phyloP scores from a whole-genome alignment of 202 grass and related monocot species.

The Hordeum pubiflorum region DNA sequence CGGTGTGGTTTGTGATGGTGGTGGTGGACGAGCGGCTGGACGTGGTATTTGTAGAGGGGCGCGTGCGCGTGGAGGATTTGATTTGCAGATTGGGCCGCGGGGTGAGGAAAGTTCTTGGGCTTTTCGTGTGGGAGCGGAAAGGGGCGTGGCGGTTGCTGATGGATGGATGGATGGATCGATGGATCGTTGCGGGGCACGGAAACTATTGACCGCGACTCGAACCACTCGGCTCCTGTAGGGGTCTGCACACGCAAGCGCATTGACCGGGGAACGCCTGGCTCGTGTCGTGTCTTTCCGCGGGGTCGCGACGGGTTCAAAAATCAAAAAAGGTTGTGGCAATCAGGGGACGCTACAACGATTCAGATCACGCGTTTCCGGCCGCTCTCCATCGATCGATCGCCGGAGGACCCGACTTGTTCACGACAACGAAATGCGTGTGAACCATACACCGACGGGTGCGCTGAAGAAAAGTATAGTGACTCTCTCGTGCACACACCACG shows the following conservation, averaged over 20 bases:
- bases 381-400: not conserved
- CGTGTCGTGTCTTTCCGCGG: too few relatives aligned
- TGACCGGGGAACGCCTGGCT: not conserved
- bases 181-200: not conserved
- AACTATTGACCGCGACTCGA: not conserved
- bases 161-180: not conserved
- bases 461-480: not conserved
- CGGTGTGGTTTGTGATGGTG: too few relatives aligned
- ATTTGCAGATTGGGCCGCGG: too few relatives aligned
- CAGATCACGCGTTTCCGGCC: not conserved
- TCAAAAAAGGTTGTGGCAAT: not conserved
- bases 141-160: not conserved
- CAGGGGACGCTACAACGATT: not conserved
- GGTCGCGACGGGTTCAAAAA: too few relatives aligned
- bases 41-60: too few relatives aligned
- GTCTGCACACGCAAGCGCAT: not conserved
- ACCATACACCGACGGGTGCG: not conserved
- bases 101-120: conserved; percentile 6
- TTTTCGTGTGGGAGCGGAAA: not conserved
- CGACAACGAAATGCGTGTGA: not conserved
- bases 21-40: too few relatives aligned
- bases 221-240: not conserved
- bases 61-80: too few relatives aligned
- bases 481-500: not conserved
- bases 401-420: not conserved